A percentile compares a stretch with the other conserved stretches of the same genome.
These are phyloP conservation scores for Heritiera fomes DNA, from an alignment of 345 rosid genomes.

Conservation along the genomic window DNA sequence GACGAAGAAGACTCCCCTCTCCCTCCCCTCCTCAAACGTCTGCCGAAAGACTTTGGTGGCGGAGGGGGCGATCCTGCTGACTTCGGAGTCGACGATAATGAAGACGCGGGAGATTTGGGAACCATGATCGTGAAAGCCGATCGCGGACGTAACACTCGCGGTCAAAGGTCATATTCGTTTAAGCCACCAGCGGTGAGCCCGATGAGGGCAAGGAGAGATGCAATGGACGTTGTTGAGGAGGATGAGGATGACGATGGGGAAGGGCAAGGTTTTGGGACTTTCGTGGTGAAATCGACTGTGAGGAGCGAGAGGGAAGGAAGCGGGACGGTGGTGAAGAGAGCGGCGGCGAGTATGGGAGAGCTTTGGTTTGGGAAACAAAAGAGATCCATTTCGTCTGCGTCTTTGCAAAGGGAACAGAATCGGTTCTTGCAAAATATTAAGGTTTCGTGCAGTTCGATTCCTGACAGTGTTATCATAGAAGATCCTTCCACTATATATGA, in stretches of 20 bases:
- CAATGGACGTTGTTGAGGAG: constrained; percentile 17
- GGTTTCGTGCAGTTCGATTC: no score
- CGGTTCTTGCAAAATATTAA: no score
- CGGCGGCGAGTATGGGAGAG: no score
- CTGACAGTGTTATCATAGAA: no score
- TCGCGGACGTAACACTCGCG: constrained; percentile 33
- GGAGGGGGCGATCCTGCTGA: constrained; percentile 52
- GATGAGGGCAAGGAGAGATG: constrained; percentile 27
- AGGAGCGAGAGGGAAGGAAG: no score
- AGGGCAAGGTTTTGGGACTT: not conserved
- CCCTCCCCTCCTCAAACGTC: constrained; percentile 87
- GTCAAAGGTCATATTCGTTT: constrained; percentile 31
- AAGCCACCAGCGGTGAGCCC: constrained; percentile 34
- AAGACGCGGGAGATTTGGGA: constrained; percentile 50
- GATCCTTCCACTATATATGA: no score
- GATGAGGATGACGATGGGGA: constrained; percentile 48
- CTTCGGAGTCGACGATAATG: constrained; percentile 37
- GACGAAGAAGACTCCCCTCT: constrained; percentile 67
- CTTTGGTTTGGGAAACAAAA: no score
- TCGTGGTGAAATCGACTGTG: no score
- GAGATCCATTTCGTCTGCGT: no score
- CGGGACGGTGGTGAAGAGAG: no score
- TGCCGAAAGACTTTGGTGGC: constrained; percentile 89
- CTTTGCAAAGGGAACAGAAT: no score
- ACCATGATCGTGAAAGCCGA: constrained; percentile 78